These are phyloP conservation scores for Solanum sitiens DNA, from an alignment of 257 asterid species.

Conservation along the genomic window DNA sequence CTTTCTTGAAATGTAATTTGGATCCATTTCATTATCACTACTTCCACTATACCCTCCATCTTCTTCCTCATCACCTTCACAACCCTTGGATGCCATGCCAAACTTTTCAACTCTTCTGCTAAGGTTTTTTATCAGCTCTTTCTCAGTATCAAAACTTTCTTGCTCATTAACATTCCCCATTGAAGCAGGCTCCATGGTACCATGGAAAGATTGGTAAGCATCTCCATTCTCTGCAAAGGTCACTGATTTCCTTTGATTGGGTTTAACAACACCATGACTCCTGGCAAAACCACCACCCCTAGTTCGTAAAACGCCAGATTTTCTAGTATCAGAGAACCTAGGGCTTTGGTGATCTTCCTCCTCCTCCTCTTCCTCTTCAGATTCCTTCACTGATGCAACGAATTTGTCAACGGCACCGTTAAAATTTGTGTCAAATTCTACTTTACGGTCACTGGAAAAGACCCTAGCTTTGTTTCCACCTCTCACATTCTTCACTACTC, in stretches of 20 bases:
- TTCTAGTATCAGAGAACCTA: neutral
- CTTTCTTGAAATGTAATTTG: neutral
- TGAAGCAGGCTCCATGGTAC: neutral
- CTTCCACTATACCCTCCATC: conserved; percentile 25
- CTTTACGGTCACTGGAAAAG: neutral
- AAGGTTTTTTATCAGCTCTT: conserved; percentile 19
- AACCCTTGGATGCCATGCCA: conserved; percentile 21
- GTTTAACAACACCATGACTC: conserved; percentile 10
- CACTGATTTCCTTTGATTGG: conserved; percentile 51
- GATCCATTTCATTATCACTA: conserved; percentile 31
- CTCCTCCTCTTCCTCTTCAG: conserved; percentile 35
- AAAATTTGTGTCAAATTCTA: neutral
- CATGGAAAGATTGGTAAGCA: neutral
- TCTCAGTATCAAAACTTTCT: conserved; percentile 7
- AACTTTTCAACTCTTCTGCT: conserved; percentile 34
- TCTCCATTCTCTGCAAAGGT: conserved; percentile 40
- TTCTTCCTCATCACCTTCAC: conserved; percentile 24
- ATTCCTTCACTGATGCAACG: neutral
- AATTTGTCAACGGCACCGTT: conserved; percentile 16
- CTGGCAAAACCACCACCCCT: neutral
- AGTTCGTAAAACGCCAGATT: conserved; percentile 3
- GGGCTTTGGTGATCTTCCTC: conserved; percentile 19
- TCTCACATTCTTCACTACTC: conserved; percentile 24
- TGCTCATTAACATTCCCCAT: conserved; percentile 22
- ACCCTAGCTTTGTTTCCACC: conserved; percentile 18